Evolutionary conservation across 1,139 yeast genomes (phyloP).

Genomic region (Pichia sorboxylosa): DNA sequence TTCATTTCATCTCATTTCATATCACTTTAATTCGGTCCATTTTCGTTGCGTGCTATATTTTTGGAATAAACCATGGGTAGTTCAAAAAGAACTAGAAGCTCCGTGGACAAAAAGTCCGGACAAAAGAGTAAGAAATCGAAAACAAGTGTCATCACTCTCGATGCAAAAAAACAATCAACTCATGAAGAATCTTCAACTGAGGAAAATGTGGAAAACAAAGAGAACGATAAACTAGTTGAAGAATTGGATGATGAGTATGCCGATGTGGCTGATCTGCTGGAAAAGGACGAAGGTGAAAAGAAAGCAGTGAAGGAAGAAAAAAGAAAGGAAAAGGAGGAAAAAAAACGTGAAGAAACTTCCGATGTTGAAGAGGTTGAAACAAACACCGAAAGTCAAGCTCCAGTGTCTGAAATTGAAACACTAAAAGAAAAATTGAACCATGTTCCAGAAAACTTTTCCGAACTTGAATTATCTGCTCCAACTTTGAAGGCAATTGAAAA

Average conservation of each 20-base stretch:
- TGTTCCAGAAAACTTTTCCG: conserved; percentile 22
- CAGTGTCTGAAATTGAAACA: conserved; percentile 10
- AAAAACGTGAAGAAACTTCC: conserved; percentile 20
- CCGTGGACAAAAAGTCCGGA: no score
- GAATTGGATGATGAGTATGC: conserved; percentile 42
- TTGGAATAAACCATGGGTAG: no score
- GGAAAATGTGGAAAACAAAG: conserved; percentile 12
- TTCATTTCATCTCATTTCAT: no score
- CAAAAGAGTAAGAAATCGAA: no score
- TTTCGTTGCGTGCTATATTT: no score
- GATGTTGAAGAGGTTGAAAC: conserved; percentile 22
- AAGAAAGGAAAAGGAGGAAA: conserved; percentile 25
- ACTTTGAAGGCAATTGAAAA: conserved; percentile 67
- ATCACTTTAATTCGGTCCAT: no score
- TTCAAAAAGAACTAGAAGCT: no score
- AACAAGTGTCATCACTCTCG: conserved; percentile 3
- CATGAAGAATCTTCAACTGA: background rate
- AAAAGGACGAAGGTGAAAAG: conserved; percentile 26
- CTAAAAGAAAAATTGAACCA: conserved; percentile 3
- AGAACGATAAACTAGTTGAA: conserved; percentile 35
- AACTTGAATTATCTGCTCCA: conserved; percentile 65
- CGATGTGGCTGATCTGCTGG: conserved; percentile 42
- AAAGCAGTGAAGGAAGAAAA: conserved; percentile 21
- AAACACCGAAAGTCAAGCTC: conserved; percentile 25
- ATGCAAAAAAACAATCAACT: conserved; percentile 5